phyloP scores from a whole-genome alignment of 805 yeast species.

The Lipomyces starkeyi region DNA sequence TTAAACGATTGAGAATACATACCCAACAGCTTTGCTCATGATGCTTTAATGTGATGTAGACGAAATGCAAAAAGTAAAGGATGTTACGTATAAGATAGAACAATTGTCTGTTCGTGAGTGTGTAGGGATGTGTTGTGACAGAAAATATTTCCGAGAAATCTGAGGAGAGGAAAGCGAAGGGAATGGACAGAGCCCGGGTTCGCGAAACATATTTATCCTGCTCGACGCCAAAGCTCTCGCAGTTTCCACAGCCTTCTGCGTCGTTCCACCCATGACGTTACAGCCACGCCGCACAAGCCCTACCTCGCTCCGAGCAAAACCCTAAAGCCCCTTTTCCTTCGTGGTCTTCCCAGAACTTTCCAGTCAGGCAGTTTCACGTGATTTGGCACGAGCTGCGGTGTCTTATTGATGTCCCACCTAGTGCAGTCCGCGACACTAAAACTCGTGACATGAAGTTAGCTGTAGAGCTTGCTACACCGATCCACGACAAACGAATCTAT shows the following conservation, averaged over 20 bases:
- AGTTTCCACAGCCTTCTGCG: constrained; percentile 32
- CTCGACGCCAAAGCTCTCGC: constrained; percentile 10
- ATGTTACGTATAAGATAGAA: constrained; percentile 1
- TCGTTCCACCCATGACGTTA: constrained; percentile 26
- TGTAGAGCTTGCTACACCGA: not conserved
- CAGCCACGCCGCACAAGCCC: not conserved
- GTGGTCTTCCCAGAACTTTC: not conserved
- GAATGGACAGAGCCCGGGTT: not conserved
- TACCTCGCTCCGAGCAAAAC: not conserved
- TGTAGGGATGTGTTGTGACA: not conserved
- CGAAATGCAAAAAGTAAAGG: constrained; percentile 4
- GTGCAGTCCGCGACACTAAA: too few species aligned
- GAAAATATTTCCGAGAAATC: constrained; percentile 1
- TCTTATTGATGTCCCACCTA: too few species aligned
- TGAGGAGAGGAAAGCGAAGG: not conserved
- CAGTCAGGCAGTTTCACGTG: not conserved
- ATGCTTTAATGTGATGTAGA: constrained; percentile 29
- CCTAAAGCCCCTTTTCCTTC: constrained; percentile 13
- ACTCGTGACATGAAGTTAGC: not conserved
- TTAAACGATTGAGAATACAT: constrained; percentile 9
- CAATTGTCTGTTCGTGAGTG: constrained; percentile 9
- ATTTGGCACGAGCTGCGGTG: too few species aligned
- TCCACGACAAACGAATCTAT: not conserved
- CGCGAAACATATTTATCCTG: constrained; percentile 20
- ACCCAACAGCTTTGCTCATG: constrained; percentile 60